phyloP scores from a whole-genome alignment of 371 early-diverging fungal genomes.

The Rhizomucor miehei region DNA sequence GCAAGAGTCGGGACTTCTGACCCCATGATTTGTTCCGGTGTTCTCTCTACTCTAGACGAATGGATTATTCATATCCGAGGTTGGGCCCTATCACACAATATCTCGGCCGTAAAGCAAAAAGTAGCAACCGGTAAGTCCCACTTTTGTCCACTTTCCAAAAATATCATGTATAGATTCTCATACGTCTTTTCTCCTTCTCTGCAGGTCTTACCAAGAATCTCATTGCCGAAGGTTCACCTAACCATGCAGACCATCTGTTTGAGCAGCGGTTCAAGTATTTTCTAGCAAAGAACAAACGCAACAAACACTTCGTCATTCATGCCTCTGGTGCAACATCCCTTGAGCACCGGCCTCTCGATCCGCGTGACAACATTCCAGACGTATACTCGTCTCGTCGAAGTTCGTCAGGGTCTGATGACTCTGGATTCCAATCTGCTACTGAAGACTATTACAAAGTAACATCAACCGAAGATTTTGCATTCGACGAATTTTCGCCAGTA shows the following conservation, averaged over 20 bases:
- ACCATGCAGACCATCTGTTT: constrained; percentile 25
- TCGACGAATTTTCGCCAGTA: constrained; percentile 3
- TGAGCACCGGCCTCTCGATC: constrained; percentile 2
- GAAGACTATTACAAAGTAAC: constrained; percentile 5
- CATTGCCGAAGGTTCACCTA: constrained; percentile 26
- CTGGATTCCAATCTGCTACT: constrained; percentile 14
- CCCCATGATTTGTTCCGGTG: neutral
- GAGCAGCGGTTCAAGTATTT: constrained; percentile 45
- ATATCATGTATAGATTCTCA: neutral
- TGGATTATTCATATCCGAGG: constrained; percentile 37
- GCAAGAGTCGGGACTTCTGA: constrained; percentile 6
- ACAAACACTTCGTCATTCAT: constrained; percentile 30
- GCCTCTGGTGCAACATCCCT: constrained; percentile 22
- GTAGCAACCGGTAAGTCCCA: constrained; percentile 32
- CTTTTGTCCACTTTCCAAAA: neutral
- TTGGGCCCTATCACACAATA: constrained; percentile 41
- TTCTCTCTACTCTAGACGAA: constrained; percentile 17
- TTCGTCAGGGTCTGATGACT: constrained; percentile 14
- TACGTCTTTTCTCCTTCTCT: neutral
- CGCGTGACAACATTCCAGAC: neutral
- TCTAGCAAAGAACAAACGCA: constrained; percentile 33
- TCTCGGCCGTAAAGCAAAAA: constrained; percentile 27
- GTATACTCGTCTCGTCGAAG: constrained; percentile 8
- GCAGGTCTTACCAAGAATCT: constrained; percentile 38
- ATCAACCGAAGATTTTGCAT: neutral